Percentiles rank a stretch among this genome's conserved stretches.
These are phyloP conservation scores for Pseudopyrenochaeta lycopersici DNA, from an alignment of 2,329 filamentous ascomycete genomes.

Conservation along the genomic window DNA sequence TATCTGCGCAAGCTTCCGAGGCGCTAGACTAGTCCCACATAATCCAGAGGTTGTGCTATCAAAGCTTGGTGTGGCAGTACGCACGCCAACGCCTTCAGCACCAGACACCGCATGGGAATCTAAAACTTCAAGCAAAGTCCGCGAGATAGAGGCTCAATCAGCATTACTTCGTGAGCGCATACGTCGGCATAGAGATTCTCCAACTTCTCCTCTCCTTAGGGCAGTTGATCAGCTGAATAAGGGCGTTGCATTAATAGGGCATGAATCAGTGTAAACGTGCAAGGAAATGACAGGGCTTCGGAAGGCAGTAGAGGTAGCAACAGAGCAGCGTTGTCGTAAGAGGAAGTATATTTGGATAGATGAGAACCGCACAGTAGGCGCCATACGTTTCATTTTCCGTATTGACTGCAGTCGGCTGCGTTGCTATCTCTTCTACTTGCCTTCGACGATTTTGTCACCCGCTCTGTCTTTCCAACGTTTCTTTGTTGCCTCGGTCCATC, in stretches of 20 bases:
- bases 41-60: slow-evolving; percentile 41
- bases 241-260: slow-evolving; percentile 5
- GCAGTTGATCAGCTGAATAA: slow-evolving; percentile 7
- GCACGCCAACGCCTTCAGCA: slow-evolving; percentile 12
- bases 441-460: too few relatives aligned
- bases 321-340: too few relatives aligned
- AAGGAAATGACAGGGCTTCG: background rate
- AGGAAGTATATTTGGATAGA: too few relatives aligned
- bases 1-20: slow-evolving; percentile 38
- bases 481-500: too few relatives aligned
- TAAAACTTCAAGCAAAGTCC: slow-evolving; percentile 7
- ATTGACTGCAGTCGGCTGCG: too few relatives aligned
- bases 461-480: too few relatives aligned
- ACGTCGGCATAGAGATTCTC: slow-evolving; percentile 7
- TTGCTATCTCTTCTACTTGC: too few relatives aligned
- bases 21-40: slow-evolving; percentile 43
- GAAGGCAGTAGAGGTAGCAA: too few relatives aligned
- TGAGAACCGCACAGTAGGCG: too few relatives aligned
- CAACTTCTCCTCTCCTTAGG: slow-evolving; percentile 5
- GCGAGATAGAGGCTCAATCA: slow-evolving; percentile 12
- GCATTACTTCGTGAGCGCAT: slow-evolving; percentile 9
- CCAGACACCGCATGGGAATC: slow-evolving; percentile 6
- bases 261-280: slow-evolving; percentile 9
- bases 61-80: slow-evolving; percentile 37
- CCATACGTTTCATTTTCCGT: too few relatives aligned